A percentile compares a stretch with the other conserved stretches of the same genome.
phyloP scores from a whole-genome alignment of 441 rosid species.

The Raphanus hybrid region DNA sequence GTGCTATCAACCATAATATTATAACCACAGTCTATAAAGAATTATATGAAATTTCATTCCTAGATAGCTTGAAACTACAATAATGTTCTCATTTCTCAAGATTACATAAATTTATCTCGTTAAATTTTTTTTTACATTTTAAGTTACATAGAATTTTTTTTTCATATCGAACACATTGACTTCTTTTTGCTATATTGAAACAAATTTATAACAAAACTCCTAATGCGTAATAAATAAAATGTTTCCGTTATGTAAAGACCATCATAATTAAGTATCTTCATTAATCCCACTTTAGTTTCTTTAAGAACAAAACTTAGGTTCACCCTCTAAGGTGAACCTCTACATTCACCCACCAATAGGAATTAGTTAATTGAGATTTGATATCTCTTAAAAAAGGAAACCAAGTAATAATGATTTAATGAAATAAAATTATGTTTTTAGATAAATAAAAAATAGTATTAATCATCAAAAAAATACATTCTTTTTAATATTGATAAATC shows the following conservation, averaged over 20 bases:
- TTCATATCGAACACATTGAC: slow-evolving; percentile 35
- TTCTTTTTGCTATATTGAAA: slow-evolving; percentile 18
- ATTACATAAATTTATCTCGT: background rate
- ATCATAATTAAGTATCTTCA: slow-evolving; percentile 33
- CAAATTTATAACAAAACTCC: slow-evolving; percentile 9
- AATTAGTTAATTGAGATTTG: no score
- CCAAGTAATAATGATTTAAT: no score
- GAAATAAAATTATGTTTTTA: no score
- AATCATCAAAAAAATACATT: no score
- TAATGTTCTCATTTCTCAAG: background rate
- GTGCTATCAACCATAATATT: background rate
- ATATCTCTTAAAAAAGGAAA: no score
- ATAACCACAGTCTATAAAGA: background rate
- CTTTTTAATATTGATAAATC: no score
- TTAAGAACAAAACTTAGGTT: no score
- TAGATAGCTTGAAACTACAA: background rate
- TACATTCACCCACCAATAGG: no score
- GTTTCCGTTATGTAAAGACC: slow-evolving; percentile 39
- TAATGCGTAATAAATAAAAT: slow-evolving; percentile 27
- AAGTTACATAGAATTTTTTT: no score
- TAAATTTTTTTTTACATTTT: background rate
- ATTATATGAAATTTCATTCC: background rate
- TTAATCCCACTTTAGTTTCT: slow-evolving; percentile 27
- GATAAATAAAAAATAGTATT: no score
- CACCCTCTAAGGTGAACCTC: no score